Evolutionary conservation across 805 yeast genomes (phyloP).

Genomic region (Teunomyces barrocoloradensis): DNA sequence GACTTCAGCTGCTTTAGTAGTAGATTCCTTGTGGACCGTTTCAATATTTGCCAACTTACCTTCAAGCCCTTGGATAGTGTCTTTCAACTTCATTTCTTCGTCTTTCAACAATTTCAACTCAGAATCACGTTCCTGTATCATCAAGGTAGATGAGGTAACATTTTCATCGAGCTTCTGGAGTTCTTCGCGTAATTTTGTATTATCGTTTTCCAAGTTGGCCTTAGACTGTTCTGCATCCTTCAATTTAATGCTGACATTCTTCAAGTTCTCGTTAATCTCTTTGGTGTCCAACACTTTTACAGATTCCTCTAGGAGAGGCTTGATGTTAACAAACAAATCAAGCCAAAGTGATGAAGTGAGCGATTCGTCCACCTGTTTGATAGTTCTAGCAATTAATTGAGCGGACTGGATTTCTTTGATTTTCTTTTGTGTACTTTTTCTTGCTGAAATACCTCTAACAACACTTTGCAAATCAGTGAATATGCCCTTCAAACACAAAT

Average conservation of each 20-base stretch:
- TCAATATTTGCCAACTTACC: slow-evolving; percentile 29
- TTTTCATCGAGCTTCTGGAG: slow-evolving; percentile 33
- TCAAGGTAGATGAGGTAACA: slow-evolving; percentile 21
- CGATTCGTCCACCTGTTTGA: slow-evolving; percentile 49
- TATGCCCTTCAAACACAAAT: slow-evolving; percentile 53
- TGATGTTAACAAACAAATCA: slow-evolving; percentile 62
- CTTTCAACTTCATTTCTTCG: slow-evolving; percentile 33
- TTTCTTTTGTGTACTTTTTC: slow-evolving; percentile 46
- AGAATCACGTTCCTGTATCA: slow-evolving; percentile 46
- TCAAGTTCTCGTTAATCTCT: slow-evolving; percentile 55
- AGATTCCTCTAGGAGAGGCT: slow-evolving; percentile 70
- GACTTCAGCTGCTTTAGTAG: slow-evolving; percentile 19
- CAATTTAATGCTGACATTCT: slow-evolving; percentile 43
- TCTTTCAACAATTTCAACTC: slow-evolving; percentile 42
- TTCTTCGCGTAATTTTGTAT: slow-evolving; percentile 38
- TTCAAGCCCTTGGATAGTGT: slow-evolving; percentile 26
- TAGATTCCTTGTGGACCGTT: slow-evolving; percentile 29
- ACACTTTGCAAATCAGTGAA: slow-evolving; percentile 62
- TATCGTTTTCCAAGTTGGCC: slow-evolving; percentile 29
- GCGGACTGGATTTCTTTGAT: slow-evolving; percentile 70
- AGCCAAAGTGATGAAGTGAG: slow-evolving; percentile 70
- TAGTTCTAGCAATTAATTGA: slow-evolving; percentile 60
- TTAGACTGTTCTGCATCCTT: slow-evolving; percentile 35
- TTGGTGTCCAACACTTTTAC: slow-evolving; percentile 58
- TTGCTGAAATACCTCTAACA: slow-evolving; percentile 60